Percentiles rank a stretch among this genome's conserved stretches.
Conservation (phyloP, 1,284 basidiomycete genomes). For the Microbotryum scabiosae region DNA sequence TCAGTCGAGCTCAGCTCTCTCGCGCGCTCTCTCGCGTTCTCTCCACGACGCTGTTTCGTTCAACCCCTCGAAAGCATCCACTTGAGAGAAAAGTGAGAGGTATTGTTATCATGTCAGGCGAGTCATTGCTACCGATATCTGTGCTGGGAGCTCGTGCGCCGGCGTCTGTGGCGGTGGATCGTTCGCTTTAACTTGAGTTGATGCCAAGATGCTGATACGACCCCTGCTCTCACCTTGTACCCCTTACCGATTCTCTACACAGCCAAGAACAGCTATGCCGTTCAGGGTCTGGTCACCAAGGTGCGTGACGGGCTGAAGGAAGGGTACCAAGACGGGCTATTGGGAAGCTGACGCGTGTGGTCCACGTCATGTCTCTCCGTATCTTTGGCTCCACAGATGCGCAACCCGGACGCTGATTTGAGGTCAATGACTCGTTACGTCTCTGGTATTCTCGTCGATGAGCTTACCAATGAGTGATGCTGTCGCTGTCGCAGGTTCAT, state of each 20-base stretch:
- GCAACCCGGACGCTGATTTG: slow-evolving; percentile 42
- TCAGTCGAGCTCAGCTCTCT: no score
- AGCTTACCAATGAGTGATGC: slow-evolving; percentile 64
- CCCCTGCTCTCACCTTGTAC: not conserved
- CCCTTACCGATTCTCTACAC: not conserved
- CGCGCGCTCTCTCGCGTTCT: no score
- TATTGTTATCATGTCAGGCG: no score
- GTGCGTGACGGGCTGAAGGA: slow-evolving; percentile 55
- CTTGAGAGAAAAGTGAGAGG: no score
- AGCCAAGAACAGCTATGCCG: slow-evolving; percentile 25
- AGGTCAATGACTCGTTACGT: slow-evolving; percentile 3
- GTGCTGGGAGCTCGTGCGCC: no score
- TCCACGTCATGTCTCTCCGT: not conserved
- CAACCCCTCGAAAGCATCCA: no score
- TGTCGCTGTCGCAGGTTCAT: slow-evolving; percentile 61
- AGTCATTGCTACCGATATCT: no score
- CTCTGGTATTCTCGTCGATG: slow-evolving; percentile 54
- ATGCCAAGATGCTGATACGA: no score
- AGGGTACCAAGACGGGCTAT: no score
- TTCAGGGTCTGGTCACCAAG: slow-evolving; percentile 30
- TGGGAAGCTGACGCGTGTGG: slow-evolving; percentile 40
- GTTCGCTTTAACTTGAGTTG: no score
- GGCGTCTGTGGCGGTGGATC: no score
- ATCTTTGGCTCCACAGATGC: slow-evolving; percentile 27
- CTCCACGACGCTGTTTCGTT: no score